phyloP scores from a whole-genome alignment of 169 alveolate genomes.

The Plasmodium coatneyi region DNA sequence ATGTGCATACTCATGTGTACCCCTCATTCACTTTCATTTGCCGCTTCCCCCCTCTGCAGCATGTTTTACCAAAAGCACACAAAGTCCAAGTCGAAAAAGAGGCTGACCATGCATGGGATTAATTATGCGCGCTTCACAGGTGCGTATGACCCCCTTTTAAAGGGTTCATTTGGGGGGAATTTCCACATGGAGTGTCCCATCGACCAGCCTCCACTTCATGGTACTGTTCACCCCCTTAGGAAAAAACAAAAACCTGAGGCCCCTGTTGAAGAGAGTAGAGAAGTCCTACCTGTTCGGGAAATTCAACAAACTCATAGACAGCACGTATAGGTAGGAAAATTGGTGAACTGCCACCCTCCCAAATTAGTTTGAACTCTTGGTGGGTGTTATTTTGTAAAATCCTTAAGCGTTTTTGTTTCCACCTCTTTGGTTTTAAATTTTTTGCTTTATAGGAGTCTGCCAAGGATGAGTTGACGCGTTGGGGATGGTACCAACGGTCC shows the following conservation, averaged over 20 bases:
- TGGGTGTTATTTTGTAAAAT: background rate
- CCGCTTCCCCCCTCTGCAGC: conserved; percentile 13
- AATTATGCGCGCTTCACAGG: conserved; percentile 83
- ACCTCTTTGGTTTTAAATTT: background rate
- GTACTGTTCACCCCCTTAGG: conserved; percentile 31
- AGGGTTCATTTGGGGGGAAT: background rate
- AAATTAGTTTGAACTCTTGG: background rate
- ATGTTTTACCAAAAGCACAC: conserved; percentile 62
- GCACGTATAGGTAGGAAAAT: conserved; percentile 45
- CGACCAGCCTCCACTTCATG: background rate
- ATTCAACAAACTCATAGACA: conserved; percentile 80
- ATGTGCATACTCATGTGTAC: background rate
- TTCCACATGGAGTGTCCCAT: background rate
- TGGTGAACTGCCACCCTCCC: background rate
- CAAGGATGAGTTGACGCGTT: conserved; percentile 61
- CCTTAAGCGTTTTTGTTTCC: background rate
- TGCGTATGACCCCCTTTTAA: background rate
- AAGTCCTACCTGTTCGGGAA: conserved; percentile 89
- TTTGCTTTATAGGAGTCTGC: conserved; percentile 60
- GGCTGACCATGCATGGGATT: conserved; percentile 81
- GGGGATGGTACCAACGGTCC: background rate
- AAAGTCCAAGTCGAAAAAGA: conserved; percentile 55
- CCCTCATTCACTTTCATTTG: background rate
- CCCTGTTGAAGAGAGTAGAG: conserved; percentile 84
- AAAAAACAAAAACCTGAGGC: conserved; percentile 84